Base-by-base conservation (phyloP, 106 monocot genomes). In the Dendrobium officinale region DNA sequence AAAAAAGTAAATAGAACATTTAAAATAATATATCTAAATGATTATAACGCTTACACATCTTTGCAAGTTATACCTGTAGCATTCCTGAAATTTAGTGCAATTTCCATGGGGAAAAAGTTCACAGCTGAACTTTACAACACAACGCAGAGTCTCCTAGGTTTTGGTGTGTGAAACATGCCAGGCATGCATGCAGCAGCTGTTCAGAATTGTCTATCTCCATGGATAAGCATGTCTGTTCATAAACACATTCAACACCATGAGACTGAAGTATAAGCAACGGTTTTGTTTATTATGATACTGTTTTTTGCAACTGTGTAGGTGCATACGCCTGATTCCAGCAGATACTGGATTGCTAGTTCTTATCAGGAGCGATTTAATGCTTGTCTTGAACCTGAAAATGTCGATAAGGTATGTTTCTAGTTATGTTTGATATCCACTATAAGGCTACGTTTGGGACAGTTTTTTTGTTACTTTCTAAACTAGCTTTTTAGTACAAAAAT, bases 301-400 rank as follows among this genome's bases (percentile, higher is more conserved):
- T 37, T 37, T 37, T 37, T 74, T 31, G 15, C 43, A 9, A 74
- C 1, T 16, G 43, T 80, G 42, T 82, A 97, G 97, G 94, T 97
- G 74, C 97, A 97, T 81, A 97, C 97, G 2, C 97, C 97, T 77
- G 97, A 97, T 85, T 97, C 97, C 58, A 97, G 97, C 86, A 90
- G 97, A 84, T 97, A 97, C 77, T 97, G 97, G 97, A 86, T 97
- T 84, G 89, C 92, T 80, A 81, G 86, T 84, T 97, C 97, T 55
- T 94, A 94, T 79, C 86, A 94, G 79, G 84, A 94, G 47, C 79
- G 88, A 19, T 94, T 97, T 40, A 77, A 76, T 54, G 79, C 82
- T 82, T 81, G 89, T 75, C 84, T 91, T 80, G 97, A 97, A 79
- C 97, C 97, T 83, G 97, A 94, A 88, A 97, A 92, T 94, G 94